Conservation (phyloP, 2,329 filamentous ascomycete species). For the Pseudogymnoascus sp. region DNA sequence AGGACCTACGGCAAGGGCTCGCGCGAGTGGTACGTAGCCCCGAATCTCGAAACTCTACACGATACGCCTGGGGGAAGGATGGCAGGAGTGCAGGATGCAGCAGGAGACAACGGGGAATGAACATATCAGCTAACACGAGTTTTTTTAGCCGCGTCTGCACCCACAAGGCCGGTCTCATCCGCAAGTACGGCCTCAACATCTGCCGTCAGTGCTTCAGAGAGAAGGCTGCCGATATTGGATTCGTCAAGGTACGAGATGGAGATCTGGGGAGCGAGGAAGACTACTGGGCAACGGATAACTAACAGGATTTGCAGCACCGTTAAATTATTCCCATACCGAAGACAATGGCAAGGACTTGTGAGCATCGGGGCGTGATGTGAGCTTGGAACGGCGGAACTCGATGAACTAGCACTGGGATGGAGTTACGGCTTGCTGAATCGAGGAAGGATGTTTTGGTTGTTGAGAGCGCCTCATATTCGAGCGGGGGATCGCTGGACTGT, state of each 20-base stretch:
- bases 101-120: not conserved
- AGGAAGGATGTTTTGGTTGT: constrained; percentile 9
- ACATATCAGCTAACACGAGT: constrained; percentile 19
- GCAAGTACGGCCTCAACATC: constrained; percentile 96
- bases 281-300: constrained; percentile 1
- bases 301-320: constrained; percentile 12
- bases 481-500: constrained; percentile 8
- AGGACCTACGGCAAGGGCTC: constrained; percentile 96
- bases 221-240: constrained; percentile 66
- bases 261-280: not conserved
- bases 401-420: constrained; percentile 12
- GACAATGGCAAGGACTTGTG: constrained; percentile 10
- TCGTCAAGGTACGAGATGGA: constrained; percentile 53
- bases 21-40: constrained; percentile 70
- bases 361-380: constrained; percentile 8
- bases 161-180: constrained; percentile 97
- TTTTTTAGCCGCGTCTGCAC: constrained; percentile 68
- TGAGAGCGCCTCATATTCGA: constrained; percentile 9
- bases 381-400: constrained; percentile 9
- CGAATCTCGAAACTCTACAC: constrained; percentile 16
- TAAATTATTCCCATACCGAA: constrained; percentile 11
- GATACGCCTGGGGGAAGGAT: constrained; percentile 22
- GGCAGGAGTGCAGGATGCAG: constrained; percentile 13
- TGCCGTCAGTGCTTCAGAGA: constrained; percentile 75
- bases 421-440: constrained; percentile 12